phyloP scores from a whole-genome alignment of 108 stramenopile species.

The Pseudonitzschia delicatissima region DNA sequence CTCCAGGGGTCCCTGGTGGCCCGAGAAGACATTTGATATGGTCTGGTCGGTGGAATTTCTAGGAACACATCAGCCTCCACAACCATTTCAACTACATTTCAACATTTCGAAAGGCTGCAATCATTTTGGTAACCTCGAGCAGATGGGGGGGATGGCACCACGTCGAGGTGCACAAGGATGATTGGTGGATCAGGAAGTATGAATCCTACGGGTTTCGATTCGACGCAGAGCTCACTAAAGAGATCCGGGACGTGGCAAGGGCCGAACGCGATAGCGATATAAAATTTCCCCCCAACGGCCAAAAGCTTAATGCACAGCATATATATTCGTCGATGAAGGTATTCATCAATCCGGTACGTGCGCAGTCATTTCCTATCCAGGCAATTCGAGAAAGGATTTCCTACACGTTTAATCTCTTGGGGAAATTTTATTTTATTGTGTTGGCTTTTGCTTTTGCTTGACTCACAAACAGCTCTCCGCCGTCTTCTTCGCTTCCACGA shows the following conservation, averaged over 20 bases:
- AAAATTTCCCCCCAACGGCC: slow-evolving; percentile 11
- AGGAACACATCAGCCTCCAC: slow-evolving; percentile 53
- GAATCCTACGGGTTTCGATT: slow-evolving; percentile 63
- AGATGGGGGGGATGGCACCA: slow-evolving; percentile 78
- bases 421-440: no score
- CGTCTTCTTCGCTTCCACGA: no score
- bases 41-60: slow-evolving; percentile 80
- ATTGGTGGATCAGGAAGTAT: slow-evolving; percentile 71
- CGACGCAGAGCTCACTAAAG: slow-evolving; percentile 34
- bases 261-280: slow-evolving; percentile 17
- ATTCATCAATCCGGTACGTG: slow-evolving; percentile 48
- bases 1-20: slow-evolving; percentile 85
- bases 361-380: no score
- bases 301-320: slow-evolving; percentile 45
- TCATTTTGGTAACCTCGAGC: slow-evolving; percentile 68
- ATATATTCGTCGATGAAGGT: slow-evolving; percentile 39
- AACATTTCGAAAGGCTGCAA: slow-evolving; percentile 72
- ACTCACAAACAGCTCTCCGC: no score
- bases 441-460: no score
- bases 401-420: no score
- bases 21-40: slow-evolving; percentile 71
- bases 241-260: slow-evolving; percentile 29
- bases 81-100: slow-evolving; percentile 76
- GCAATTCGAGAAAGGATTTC: no score
- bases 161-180: slow-evolving; percentile 51